Conservation (phyloP, 257 asterid genomes). For the Lantana camara region DNA sequence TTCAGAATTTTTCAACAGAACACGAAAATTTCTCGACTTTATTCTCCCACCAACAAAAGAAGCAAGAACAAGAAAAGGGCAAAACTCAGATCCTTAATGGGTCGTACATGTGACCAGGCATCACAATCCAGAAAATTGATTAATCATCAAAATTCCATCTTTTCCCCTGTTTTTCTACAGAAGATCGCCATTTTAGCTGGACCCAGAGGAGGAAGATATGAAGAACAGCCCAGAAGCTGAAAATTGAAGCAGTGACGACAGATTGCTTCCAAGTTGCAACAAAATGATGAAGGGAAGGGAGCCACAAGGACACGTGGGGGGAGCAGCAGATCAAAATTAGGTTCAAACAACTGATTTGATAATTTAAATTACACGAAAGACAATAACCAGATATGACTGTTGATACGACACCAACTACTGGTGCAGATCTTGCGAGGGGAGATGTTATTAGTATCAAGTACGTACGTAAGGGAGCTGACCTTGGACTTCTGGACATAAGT, state of each 20-base stretch:
- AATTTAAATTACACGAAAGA: neutral
- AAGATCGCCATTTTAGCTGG: neutral
- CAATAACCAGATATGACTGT: neutral
- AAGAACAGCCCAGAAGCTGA: neutral
- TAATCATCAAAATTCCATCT: neutral
- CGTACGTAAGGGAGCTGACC: too few relatives aligned
- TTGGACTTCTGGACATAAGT: too few relatives aligned
- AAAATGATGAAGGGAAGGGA: constrained; percentile 9
- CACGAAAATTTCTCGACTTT: neutral
- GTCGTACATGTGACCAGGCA: neutral
- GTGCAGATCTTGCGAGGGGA: neutral
- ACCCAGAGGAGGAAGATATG: neutral
- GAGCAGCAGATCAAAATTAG: neutral
- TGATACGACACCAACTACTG: neutral
- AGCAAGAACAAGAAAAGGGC: neutral
- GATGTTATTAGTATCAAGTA: neutral
- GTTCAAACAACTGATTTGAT: neutral
- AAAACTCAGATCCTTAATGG: constrained; percentile 8
- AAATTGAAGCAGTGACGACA: constrained; percentile 1
- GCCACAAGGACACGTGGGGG: constrained; percentile 4
- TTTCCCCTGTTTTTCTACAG: neutral
- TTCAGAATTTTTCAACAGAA: neutral
- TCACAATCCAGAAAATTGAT: constrained; percentile 1
- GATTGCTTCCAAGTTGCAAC: constrained; percentile 20
- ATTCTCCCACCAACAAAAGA: neutral